Conservation (phyloP, 768 basidiomycete genomes). For the Lactarius trivialis region DNA sequence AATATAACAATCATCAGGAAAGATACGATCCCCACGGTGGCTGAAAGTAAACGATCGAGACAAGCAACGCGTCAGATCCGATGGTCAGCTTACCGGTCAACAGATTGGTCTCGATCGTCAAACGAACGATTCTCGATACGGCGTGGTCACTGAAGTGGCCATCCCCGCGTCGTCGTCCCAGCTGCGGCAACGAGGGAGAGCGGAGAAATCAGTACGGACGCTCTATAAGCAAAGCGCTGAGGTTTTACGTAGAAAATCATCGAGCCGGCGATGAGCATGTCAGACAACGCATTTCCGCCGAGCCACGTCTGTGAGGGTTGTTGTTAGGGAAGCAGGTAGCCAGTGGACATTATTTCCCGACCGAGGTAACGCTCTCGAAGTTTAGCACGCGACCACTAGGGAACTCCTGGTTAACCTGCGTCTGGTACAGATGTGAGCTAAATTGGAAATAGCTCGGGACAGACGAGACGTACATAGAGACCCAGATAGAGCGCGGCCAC, state of each 20-base stretch:
- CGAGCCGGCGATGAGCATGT: conserved; percentile 5
- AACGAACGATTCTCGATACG: background rate
- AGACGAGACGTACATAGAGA: too few species aligned
- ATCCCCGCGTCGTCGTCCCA: background rate
- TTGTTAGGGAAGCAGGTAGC: too few species aligned
- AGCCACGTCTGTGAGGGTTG: conserved; percentile 8
- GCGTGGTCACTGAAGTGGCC: background rate
- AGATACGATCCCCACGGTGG: background rate
- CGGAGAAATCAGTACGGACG: background rate
- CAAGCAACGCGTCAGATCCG: background rate
- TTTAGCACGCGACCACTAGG: too few species aligned
- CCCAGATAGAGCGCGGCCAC: too few species aligned
- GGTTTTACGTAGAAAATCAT: conserved; percentile 3
- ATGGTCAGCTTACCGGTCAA: conserved; percentile 14
- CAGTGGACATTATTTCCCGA: background rate
- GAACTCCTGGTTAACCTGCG: too few species aligned
- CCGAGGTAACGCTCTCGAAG: background rate
- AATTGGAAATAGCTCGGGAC: too few species aligned
- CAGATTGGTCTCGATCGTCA: conserved; percentile 12
- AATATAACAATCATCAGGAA: background rate
- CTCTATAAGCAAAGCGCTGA: background rate
- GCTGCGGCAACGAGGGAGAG: background rate
- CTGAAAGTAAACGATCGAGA: background rate
- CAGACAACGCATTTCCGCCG: conserved; percentile 2
- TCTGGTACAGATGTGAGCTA: too few species aligned